A percentile compares a stretch with the other conserved stretches of the same genome.
These are phyloP conservation scores for Mrakia frigida DNA, from an alignment of 768 basidiomycete species.

Conservation along the genomic window DNA sequence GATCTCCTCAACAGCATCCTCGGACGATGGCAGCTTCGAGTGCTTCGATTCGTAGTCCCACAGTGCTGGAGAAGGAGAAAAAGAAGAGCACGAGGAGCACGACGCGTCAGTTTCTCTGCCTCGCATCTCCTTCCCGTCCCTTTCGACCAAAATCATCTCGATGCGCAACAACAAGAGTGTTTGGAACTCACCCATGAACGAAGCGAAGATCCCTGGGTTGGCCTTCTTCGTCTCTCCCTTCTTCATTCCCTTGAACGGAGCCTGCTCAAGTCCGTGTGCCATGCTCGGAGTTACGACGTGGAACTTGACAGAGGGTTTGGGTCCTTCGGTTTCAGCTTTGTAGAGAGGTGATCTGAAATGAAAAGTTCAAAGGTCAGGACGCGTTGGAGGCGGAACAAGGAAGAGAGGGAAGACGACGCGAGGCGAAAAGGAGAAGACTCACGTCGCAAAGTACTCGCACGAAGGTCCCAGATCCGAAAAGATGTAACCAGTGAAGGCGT, in stretches of 20 bases:
- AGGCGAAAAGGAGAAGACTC: neutral
- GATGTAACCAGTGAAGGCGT: slow-evolving; percentile 86
- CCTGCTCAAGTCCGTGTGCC: neutral
- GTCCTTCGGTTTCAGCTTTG: slow-evolving; percentile 6
- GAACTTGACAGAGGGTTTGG: slow-evolving; percentile 9
- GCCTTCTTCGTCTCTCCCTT: slow-evolving; percentile 74
- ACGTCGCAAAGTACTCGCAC: slow-evolving; percentile 60
- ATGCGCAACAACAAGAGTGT: neutral
- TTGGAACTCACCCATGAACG: slow-evolving; percentile 58
- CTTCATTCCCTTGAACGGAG: slow-evolving; percentile 62
- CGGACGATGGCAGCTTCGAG: slow-evolving; percentile 3
- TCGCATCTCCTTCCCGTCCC: too few relatives aligned
- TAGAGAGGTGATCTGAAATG: slow-evolving; percentile 1
- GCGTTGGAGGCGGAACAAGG: neutral
- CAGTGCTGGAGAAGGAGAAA: slow-evolving; percentile 18
- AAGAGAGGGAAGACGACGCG: neutral
- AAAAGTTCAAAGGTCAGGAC: neutral
- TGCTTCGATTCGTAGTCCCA: slow-evolving; percentile 26
- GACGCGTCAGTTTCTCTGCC: neutral
- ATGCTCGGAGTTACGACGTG: neutral
- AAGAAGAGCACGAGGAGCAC: neutral
- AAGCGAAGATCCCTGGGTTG: slow-evolving; percentile 68
- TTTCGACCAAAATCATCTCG: neutral
- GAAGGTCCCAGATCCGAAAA: slow-evolving; percentile 78
- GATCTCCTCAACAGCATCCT: slow-evolving; percentile 51